These are phyloP conservation scores for Pseudocercospora vitis DNA, from an alignment of 2,329 filamentous ascomycete species.

Conservation along the genomic window DNA sequence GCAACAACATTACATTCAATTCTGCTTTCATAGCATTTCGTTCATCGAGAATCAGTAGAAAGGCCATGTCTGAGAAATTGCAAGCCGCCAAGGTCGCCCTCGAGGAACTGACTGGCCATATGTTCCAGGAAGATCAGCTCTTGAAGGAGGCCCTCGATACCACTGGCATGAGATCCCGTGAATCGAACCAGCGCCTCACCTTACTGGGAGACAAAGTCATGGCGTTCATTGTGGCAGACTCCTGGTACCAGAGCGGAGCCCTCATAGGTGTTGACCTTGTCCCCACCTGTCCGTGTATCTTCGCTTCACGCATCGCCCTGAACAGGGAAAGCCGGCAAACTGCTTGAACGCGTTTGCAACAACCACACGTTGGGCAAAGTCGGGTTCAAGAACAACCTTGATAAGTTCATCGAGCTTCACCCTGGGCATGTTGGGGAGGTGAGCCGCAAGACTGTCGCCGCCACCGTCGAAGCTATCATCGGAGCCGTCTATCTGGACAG, in stretches of 20 bases:
- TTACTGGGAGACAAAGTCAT: conserved; percentile 23
- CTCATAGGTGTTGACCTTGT: conserved; percentile 11
- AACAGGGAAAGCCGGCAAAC: not conserved
- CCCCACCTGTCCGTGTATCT: not conserved
- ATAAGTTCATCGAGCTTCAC: not conserved
- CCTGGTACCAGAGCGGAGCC: conserved; percentile 20
- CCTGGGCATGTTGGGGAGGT: not conserved
- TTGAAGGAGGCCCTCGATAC: conserved; percentile 22
- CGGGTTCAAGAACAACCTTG: not conserved
- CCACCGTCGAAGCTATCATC: conserved; percentile 2
- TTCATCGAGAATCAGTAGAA: not conserved
- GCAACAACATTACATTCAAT: not conserved
- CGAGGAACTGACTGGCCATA: not conserved
- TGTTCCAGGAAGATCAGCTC: conserved; percentile 9
- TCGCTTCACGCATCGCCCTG: not conserved
- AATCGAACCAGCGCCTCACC: conserved; percentile 24
- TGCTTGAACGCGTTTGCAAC: not conserved
- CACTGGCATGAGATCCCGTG: conserved; percentile 6
- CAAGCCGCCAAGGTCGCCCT: conserved; percentile 38
- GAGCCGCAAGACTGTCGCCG: conserved; percentile 2
- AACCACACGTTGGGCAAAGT: conserved; percentile 1
- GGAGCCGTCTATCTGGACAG: conserved; percentile 5
- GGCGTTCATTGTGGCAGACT: conserved; percentile 15
- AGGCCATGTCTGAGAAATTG: no score
- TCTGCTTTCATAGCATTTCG: not conserved